Base-by-base conservation (phyloP, 1,139 yeast species). In the Oligophagozyma castellii region DNA sequence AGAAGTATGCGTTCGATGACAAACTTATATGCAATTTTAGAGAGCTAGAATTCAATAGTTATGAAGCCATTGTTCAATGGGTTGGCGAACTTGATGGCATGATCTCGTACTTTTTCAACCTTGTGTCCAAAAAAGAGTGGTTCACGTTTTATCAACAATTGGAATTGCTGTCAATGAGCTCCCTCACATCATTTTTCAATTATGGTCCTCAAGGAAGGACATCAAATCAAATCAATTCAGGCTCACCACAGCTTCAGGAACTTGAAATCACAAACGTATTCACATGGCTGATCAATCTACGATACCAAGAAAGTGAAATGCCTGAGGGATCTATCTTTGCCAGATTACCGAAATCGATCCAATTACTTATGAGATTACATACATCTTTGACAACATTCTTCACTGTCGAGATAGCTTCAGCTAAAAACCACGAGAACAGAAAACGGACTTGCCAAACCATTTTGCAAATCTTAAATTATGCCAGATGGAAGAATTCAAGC, bases 71-170 rank as follows among this genome's bases (percentile, higher is more conserved):
- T 12, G 25, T 46, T 13, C 32, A 34, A 4, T 51, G 79, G 51
- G 60, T 83, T 19, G 69, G 67, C 35, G 67, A 67, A 30, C 54
- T 86, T 36, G 89, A 89, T 52, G 59, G 63, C 21, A 58, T 81
- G 6, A 65, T 79, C 23, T 62, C 70, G 1, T 67, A 69, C 3
- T 64, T 77, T 26, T 73, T 78, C 45, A 61, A 60, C 19, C 67
- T 73, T 14, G 68, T 80, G 15, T 64, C 71, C 19, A 53, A 73
- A 12, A 71, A 68, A 35, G 94, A 86, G 46, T 89, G 96, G 95
- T 63, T 83, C 36, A 67, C 67, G 33, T 67, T 75, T 5, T 79
- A 70, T 48, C 92, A 83, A 46, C 58, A 75, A 2, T 55, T 89
- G 31, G 95, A 86, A 48, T 59, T 69, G 24, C 75, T 79, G 35